Conservation (phyloP, 331 rosid genomes). For the Phaseolus coccineus region DNA sequence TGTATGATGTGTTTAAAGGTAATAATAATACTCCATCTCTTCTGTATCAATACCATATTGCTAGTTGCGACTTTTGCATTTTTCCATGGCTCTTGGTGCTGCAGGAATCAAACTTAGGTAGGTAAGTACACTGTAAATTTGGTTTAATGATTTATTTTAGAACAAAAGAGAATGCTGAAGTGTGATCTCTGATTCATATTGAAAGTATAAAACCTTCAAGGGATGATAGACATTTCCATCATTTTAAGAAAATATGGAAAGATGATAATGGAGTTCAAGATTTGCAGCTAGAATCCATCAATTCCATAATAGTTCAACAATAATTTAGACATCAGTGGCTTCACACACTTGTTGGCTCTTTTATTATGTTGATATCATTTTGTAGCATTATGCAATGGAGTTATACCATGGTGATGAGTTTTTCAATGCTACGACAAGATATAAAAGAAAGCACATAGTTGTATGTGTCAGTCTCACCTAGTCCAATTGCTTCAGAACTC, state of each 20-base stretch:
- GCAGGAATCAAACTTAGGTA: slow-evolving; percentile 44
- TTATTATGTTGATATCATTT: too few relatives aligned
- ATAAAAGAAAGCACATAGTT: slow-evolving; percentile 17
- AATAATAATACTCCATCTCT: slow-evolving; percentile 25
- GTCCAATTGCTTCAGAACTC: slow-evolving; percentile 91
- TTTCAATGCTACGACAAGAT: background rate
- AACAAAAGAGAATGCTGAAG: background rate
- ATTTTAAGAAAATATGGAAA: too few relatives aligned
- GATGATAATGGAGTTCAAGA: too few relatives aligned
- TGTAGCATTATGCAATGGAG: background rate
- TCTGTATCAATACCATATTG: slow-evolving; percentile 20
- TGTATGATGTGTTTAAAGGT: background rate
- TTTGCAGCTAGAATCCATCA: too few relatives aligned
- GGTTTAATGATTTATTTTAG: background rate
- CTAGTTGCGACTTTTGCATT: slow-evolving; percentile 74
- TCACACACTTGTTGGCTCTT: too few relatives aligned
- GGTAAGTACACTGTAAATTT: background rate
- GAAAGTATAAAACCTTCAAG: background rate
- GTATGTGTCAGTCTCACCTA: background rate
- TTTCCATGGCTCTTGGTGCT: slow-evolving; percentile 96
- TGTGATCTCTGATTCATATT: background rate
- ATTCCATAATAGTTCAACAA: too few relatives aligned
- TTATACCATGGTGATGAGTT: background rate
- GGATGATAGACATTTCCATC: too few relatives aligned
- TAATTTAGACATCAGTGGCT: too few relatives aligned